Evolutionary conservation across 768 basidiomycete genomes (phyloP), one percentile per base, ranked within the genome.

Genomic region (Myochromella boudieri): DNA sequence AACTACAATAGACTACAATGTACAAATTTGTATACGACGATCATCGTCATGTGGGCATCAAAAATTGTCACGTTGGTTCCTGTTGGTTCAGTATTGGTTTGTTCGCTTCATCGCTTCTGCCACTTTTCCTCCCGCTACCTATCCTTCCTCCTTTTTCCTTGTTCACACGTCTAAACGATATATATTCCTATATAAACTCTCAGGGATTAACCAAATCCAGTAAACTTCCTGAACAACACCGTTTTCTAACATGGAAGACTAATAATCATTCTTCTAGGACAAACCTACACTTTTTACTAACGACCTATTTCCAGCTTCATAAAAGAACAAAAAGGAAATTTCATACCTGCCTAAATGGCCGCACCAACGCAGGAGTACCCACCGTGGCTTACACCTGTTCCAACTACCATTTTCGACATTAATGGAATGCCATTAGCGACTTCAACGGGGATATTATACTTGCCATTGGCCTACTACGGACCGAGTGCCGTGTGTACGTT

Each of bases 381-480:
- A 36, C 70, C 87, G 25, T 91, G 89, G 89, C 68, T 90, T 52
- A 80, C 85, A 1, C 69, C 76, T 25, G 54, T 70, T n/a, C 70
- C 75, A 25, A 70, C 79, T 14, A 66, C 79, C 24, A 60, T 82
- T 37, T 80, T 80, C 6, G 71, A 81, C 57, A 66, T 70, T 2
- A 70, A 68, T 42, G 86, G 85, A 39, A 65, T 66, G 17, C 74
- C 77, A 26, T 56, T 81, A 44, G 70, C 78, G 38, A 87, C 85
- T 11, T 70, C 73, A 33, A 82, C 80, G 20, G 72, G 68, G 25
- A 68, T 85, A 8, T 56, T 87, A 22, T 80, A 75, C 54, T 60
- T 91, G 41, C 86, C 90, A 31, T 68, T 90, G 54, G 91, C 89
- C 0, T 92, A 91, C 66, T 89, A 78, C 54, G 90, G 90, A 24